A percentile compares a stretch with the other conserved stretches of the same genome.
Conservation (phyloP, 345 rosid genomes). For the Eucalyptus polybractea region DNA sequence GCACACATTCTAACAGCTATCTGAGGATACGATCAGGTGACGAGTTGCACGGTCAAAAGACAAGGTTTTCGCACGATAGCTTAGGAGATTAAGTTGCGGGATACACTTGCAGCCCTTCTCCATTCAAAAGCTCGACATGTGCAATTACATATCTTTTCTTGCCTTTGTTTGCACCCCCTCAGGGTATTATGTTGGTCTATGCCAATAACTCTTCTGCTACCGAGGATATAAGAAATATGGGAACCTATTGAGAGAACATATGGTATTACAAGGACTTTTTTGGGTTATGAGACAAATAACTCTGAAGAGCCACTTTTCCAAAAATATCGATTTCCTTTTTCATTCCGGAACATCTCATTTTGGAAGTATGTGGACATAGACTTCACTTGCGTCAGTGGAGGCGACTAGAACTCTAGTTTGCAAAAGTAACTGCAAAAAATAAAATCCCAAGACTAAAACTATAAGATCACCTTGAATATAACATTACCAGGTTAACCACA, state of each 20-base stretch:
- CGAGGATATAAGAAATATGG: conserved; percentile 61
- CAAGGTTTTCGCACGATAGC: no score
- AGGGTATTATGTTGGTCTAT: neutral
- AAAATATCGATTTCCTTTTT: neutral
- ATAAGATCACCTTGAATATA: neutral
- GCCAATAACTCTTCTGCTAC: conserved; percentile 74
- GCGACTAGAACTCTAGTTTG: neutral
- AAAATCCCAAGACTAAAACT: neutral
- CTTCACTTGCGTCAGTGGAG: neutral
- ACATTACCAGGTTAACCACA: neutral
- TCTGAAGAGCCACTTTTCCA: neutral
- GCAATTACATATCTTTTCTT: no score
- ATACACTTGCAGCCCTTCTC: no score
- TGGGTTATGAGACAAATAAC: neutral
- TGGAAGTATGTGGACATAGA: neutral
- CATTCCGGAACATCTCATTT: neutral
- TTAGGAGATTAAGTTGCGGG: no score
- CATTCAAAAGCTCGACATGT: no score
- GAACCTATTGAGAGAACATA: conserved; percentile 37
- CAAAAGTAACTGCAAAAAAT: neutral
- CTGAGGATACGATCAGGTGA: no score
- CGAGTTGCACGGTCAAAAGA: no score
- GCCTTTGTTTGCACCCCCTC: no score
- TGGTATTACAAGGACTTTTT: neutral
- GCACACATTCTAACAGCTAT: no score